Conservation (phyloP, 2,329 filamentous ascomycete genomes). For the Fonsecaea nubica region DNA sequence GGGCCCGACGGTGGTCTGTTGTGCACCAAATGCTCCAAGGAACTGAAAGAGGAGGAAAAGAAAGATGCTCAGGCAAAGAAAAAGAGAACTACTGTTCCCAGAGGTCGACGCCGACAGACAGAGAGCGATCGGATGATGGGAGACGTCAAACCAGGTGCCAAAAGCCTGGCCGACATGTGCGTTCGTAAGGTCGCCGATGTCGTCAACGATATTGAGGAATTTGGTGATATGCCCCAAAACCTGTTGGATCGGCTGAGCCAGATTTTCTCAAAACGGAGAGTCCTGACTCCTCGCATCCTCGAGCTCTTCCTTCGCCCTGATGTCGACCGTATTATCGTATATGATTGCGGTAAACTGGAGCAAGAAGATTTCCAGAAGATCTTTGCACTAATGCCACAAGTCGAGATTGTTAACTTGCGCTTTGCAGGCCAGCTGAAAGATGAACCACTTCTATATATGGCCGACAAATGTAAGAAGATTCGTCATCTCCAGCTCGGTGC, state of each 20-base stretch:
- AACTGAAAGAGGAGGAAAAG: constrained; percentile 71
- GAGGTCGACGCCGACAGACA: constrained; percentile 72
- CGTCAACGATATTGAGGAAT: constrained; percentile 68
- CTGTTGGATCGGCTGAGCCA: constrained; percentile 66
- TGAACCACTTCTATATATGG: constrained; percentile 78
- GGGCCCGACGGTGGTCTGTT: constrained; percentile 85
- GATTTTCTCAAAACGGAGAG: constrained; percentile 68
- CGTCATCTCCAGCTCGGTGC: constrained; percentile 79
- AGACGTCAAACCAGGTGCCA: constrained; percentile 52
- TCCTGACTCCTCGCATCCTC: constrained; percentile 57
- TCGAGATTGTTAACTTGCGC: constrained; percentile 75
- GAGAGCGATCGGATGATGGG: constrained; percentile 88
- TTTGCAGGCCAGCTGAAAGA: constrained; percentile 95
- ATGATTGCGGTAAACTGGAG: constrained; percentile 70
- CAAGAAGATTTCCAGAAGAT: constrained; percentile 80
- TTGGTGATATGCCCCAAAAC: constrained; percentile 66
- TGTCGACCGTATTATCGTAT: constrained; percentile 63
- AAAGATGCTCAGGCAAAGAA: constrained; percentile 64
- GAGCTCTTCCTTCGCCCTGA: constrained; percentile 60
- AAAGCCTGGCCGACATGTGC: constrained; percentile 61
- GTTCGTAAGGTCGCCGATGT: constrained; percentile 68
- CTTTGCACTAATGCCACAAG: constrained; percentile 73
- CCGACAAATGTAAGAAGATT: constrained; percentile 72
- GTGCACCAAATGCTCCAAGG: constrained; percentile 80
- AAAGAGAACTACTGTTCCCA: constrained; percentile 61